A percentile compares a stretch with the other conserved stretches of the same genome.
Conservation (phyloP, 768 basidiomycete genomes). For the Mrakia gelida region DNA sequence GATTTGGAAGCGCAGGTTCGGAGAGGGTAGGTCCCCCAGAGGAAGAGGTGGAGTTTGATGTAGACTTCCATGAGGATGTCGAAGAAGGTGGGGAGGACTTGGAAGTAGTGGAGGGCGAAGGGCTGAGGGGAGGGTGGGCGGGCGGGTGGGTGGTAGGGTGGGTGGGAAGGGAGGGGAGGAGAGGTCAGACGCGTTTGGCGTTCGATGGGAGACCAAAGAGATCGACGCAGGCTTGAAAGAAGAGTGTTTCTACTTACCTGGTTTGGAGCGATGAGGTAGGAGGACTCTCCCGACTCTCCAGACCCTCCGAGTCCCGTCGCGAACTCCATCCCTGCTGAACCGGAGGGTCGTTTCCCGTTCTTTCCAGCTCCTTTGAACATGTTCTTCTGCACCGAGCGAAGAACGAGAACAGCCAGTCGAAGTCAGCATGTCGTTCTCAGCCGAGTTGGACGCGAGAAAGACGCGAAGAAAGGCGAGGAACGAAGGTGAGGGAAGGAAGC, state of each 20-base stretch:
- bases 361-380: slow-evolving; percentile 6
- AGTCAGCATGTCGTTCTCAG: neutral
- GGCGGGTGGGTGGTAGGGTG: neutral
- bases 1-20: neutral
- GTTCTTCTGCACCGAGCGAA: neutral
- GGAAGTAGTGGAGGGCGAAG: slow-evolving; percentile 28
- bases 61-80: slow-evolving; percentile 27
- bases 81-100: slow-evolving; percentile 27
- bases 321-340: slow-evolving; percentile 9
- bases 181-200: neutral
- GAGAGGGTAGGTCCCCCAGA: slow-evolving; percentile 6
- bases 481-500: neutral
- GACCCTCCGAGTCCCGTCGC: neutral
- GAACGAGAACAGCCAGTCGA: too few relatives aligned
- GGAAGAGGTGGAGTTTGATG: slow-evolving; percentile 17
- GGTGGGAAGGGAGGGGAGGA: neutral
- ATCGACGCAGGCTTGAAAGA: too few relatives aligned
- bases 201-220: too few relatives aligned
- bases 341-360: slow-evolving; percentile 4
- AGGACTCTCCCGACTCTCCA: neutral
- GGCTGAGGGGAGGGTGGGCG: too few relatives aligned
- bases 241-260: neutral
- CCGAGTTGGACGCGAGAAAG: neutral
- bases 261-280: slow-evolving; percentile 5
- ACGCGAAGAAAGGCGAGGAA: neutral